These are phyloP conservation scores for Fusarium sp. DNA, from an alignment of 2,329 filamentous ascomycete genomes.

Conservation along the genomic window DNA sequence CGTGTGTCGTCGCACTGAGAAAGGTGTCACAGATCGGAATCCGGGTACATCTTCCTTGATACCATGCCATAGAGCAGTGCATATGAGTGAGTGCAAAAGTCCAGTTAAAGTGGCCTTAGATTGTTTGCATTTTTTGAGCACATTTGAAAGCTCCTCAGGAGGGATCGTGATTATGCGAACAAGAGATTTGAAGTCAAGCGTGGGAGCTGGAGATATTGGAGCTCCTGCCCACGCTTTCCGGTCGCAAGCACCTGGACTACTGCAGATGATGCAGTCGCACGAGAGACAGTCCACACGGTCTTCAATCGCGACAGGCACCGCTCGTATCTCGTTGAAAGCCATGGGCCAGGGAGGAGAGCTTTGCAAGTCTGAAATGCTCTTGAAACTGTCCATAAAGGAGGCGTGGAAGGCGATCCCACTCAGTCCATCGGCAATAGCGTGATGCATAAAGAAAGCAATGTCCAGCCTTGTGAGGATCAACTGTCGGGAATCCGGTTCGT, in stretches of 20 bases:
- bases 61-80: not conserved
- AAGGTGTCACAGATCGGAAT: conserved; percentile 15
- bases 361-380: not conserved
- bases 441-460: conserved; percentile 24
- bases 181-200: not conserved
- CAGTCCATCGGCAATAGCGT: conserved; percentile 31
- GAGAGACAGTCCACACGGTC: not conserved
- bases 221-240: conserved; percentile 9
- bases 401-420: conserved; percentile 25
- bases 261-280: not conserved
- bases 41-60: not conserved
- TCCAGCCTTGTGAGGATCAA: not conserved
- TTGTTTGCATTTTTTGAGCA: conserved; percentile 10
- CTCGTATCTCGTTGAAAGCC: not conserved
- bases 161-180: conserved; percentile 12
- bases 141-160: rapidly evolving
- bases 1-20: conserved; percentile 9
- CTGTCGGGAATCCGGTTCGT: rapidly evolving
- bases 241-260: not conserved
- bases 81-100: conserved; percentile 14
- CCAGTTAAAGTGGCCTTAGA: conserved; percentile 15
- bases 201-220: not conserved
- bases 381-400: conserved; percentile 5
- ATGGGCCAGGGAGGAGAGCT: conserved; percentile 11
- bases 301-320: conserved; percentile 4